phyloP scores from a whole-genome alignment of 306 rosid species.

The Lagenaria siceraria region DNA sequence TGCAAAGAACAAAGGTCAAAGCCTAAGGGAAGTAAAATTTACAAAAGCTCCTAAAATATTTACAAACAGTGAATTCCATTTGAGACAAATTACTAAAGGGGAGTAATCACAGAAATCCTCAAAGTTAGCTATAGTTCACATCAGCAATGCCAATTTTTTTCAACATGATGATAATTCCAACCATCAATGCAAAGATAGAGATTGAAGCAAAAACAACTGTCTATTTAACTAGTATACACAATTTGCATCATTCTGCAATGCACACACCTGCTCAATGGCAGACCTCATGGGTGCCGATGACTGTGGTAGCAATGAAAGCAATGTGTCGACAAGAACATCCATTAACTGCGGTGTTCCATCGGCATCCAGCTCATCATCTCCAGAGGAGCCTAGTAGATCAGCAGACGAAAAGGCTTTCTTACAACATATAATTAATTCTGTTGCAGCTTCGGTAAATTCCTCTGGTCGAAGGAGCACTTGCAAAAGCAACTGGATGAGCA shows the following conservation, averaged over 20 bases:
- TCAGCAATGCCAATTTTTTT: not conserved
- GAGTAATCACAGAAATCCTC: not conserved
- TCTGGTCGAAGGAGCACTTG: conserved; percentile 77
- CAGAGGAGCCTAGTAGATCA: conserved; percentile 52
- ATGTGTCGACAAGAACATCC: conserved; percentile 92
- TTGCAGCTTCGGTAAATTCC: conserved; percentile 76
- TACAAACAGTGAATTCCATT: not conserved
- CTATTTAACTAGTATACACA: not conserved
- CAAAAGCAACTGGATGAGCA: conserved; percentile 82
- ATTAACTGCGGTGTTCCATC: conserved; percentile 55
- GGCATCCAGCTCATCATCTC: conserved; percentile 45
- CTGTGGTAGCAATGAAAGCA: conserved; percentile 85
- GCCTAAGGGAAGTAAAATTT: not conserved
- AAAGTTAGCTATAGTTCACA: not conserved
- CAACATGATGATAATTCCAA: not conserved
- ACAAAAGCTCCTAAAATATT: not conserved
- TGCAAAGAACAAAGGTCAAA: not conserved
- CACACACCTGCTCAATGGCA: conserved; percentile 80
- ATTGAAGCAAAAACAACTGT: not conserved
- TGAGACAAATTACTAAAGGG: not conserved
- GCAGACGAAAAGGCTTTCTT: conserved; percentile 49
- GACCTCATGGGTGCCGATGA: conserved; percentile 79
- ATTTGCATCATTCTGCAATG: conserved; percentile 4
- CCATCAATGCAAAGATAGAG: not conserved
- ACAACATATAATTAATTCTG: conserved; percentile 73